Conservation (phyloP, 2,329 filamentous ascomycete genomes). For the Claviceps sp. region DNA sequence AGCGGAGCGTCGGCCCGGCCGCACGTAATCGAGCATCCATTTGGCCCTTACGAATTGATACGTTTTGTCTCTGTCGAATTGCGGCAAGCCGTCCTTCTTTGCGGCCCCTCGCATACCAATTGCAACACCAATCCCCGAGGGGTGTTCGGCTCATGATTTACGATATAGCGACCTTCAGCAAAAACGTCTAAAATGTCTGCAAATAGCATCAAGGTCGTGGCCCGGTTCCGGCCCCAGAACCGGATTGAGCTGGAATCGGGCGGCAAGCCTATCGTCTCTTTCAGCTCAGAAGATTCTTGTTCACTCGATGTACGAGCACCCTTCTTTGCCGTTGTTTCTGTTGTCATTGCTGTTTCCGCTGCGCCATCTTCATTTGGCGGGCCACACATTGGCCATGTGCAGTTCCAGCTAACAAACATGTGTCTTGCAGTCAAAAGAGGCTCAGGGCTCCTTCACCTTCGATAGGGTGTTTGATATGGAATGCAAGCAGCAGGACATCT, state of each 20-base stretch:
- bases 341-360: not conserved
- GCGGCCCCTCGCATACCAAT: not conserved
- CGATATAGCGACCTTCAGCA: conserved; percentile 3
- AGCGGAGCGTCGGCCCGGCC: not conserved
- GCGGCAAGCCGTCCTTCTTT: not conserved
- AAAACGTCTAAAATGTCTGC: conserved; percentile 35
- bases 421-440: conserved; percentile 60
- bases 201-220: conserved; percentile 76
- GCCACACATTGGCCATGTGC: not conserved
- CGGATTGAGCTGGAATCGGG: conserved; percentile 80
- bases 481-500: conserved; percentile 83
- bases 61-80: not conserved
- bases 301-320: conserved; percentile 51
- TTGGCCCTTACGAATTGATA: not conserved
- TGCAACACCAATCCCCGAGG: not conserved
- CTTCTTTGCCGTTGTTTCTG: not conserved
- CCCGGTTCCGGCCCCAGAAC: conserved; percentile 95
- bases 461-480: conserved; percentile 95
- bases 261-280: conserved; percentile 82
- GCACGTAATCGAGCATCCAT: not conserved
- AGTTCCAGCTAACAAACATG: conserved; percentile 11
- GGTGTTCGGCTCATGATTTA: conserved; percentile 7
- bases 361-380: not conserved
- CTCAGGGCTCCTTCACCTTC: conserved; percentile 80
- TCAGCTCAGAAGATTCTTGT: conserved; percentile 83